Evolutionary conservation across 148 eudicot species (phyloP).

Genomic region (Fagopyrum homotropicum): DNA sequence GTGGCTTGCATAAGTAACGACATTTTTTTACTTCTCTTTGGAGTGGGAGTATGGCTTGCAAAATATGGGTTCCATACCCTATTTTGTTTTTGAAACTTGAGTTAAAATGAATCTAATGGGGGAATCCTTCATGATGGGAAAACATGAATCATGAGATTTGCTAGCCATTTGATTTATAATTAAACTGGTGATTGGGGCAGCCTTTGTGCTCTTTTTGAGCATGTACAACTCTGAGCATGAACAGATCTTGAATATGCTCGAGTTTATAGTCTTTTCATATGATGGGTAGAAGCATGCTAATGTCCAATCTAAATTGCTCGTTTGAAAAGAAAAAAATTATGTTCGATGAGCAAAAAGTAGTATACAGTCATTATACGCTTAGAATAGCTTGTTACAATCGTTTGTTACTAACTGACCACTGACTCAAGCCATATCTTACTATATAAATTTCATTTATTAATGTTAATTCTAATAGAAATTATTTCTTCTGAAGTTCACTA

Average conservation of each 20-base stretch:
- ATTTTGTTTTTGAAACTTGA: neutral
- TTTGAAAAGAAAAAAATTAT: neutral
- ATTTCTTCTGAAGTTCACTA: neutral
- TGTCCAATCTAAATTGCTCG: neutral
- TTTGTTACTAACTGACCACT: neutral
- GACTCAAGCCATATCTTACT: neutral
- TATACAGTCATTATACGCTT: too few relatives aligned
- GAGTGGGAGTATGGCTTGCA: neutral
- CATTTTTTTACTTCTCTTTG: too few relatives aligned
- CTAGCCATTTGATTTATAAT: neutral
- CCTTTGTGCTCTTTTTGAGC: constrained; percentile 1
- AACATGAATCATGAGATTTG: neutral
- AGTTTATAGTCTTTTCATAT: neutral
- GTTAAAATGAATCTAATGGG: neutral
- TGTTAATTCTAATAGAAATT: neutral
- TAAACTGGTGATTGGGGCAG: neutral
- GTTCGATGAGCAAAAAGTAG: neutral
- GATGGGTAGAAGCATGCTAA: neutral
- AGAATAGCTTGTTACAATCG: neutral
- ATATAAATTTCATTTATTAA: neutral
- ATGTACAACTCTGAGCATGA: neutral
- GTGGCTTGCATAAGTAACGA: too few relatives aligned
- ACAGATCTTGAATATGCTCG: neutral
- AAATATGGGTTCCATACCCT: neutral
- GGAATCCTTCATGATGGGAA: neutral